Evolutionary conservation across 2,329 filamentous ascomycete genomes (phyloP), one percentile per base, ranked within the genome.

Genomic region (Pseudogymnoascus destructans): DNA sequence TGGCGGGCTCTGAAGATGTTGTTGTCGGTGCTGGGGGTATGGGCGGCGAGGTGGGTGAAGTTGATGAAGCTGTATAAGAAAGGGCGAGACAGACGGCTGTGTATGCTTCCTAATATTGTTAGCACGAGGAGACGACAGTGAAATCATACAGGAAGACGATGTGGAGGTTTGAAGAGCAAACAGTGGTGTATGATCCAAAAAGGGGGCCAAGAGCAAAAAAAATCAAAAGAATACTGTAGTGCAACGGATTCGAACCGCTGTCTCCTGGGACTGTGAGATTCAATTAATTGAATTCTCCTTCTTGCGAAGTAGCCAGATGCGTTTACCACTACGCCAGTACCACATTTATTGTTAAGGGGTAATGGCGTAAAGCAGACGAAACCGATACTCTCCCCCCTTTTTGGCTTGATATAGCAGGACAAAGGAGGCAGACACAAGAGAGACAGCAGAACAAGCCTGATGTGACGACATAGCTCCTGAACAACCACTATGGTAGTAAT

Each of bases 61-160:
- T 67, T 17, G 69, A 65, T 54, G 65, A 66, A 59, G 68, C 58
- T 72, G 68, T 61, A 73, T 74, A 52, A 64, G 35, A 65, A 67
- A 72, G 68, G 56, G 67, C 60, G 58, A 58, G 63, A 64, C 76
- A 79, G 25, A 73, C 72, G 54, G 71, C 68, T 61, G 79, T 73
- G 61, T 84, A 84, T 63, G 84, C 78, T 59, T 80, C 75, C 85
- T 89, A 61, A 59, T 5, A 56, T 21, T 25, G 13, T 57, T 38
- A 59, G 55, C 17, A 30, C 3, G n/a, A 25, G 13, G 17, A 17
- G 3, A 5, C 5, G 10, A 17, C 9, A 5, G 7, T 52, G 1
- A 2, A 17, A 17, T 30, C 46, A 52, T 52, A 10, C n/a, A 52
- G 5, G 5, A 30, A 11, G n/a, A 13, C 19, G 30, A 52, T 19